These are phyloP conservation scores for Auxenochlorella protothecoides DNA, from an alignment of 139 green algal species.

Conservation along the genomic window DNA sequence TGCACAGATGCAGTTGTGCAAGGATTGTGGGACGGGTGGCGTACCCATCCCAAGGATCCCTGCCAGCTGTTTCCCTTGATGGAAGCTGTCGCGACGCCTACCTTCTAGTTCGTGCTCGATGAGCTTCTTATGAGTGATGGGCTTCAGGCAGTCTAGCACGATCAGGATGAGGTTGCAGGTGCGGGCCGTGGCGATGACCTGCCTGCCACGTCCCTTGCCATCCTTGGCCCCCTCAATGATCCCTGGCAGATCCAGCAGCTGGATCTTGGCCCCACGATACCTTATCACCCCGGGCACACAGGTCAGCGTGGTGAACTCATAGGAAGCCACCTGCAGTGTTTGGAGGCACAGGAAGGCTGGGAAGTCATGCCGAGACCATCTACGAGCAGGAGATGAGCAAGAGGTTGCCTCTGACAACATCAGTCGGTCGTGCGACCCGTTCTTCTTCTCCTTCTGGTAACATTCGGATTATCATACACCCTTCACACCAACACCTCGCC, in stretches of 20 bases:
- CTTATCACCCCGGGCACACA: conserved; percentile 89
- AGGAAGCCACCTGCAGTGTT: background rate
- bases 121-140: conserved; percentile 91
- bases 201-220: conserved; percentile 78
- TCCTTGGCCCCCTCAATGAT: conserved; percentile 99
- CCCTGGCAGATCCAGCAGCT: conserved; percentile 93
- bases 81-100: background rate
- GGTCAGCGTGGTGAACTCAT: conserved; percentile 97
- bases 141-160: conserved; percentile 95
- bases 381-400: too few species aligned
- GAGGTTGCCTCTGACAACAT: too few species aligned
- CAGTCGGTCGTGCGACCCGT: too few species aligned
- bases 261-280: conserved; percentile 79
- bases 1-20: too few species aligned
- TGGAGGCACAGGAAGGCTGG: too few species aligned
- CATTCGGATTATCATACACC: too few species aligned
- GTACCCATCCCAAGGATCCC: too few species aligned
- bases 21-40: too few species aligned
- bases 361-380: too few species aligned
- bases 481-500: too few species aligned
- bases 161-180: conserved; percentile 99
- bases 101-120: conserved; percentile 87
- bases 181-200: conserved; percentile 91
- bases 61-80: background rate
- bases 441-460: too few species aligned